These are phyloP conservation scores for Pseudogymnoascus verrucosus DNA, from an alignment of 2,329 filamentous ascomycete species.

Conservation along the genomic window DNA sequence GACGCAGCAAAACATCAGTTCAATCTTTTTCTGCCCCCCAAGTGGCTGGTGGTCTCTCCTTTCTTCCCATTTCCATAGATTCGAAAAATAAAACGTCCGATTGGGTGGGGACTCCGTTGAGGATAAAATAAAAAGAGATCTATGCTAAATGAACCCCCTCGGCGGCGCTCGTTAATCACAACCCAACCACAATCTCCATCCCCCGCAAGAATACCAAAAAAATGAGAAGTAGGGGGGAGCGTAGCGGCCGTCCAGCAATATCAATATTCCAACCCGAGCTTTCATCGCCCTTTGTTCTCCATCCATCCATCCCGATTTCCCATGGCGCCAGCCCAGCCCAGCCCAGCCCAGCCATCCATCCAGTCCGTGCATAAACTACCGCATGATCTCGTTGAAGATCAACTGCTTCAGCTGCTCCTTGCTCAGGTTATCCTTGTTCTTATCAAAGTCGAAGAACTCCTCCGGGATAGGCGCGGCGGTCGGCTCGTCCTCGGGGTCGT, in stretches of 20 bases:
- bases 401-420: constrained; percentile 97
- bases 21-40: neutral
- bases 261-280: constrained; percentile 1
- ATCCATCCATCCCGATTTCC: neutral
- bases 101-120: neutral
- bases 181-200: neutral
- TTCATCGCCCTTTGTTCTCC: neutral
- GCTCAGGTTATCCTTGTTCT: constrained; percentile 97
- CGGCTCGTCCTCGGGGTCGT: constrained; percentile 97
- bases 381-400: constrained; percentile 92
- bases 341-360: neutral
- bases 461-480: constrained; percentile 94
- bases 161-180: constrained; percentile 5
- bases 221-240: neutral
- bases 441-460: constrained; percentile 99
- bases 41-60: no score
- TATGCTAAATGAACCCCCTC: neutral
- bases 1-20: neutral
- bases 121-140: constrained; percentile 6
- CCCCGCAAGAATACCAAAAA: neutral
- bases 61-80: neutral
- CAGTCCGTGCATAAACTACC: constrained; percentile 17
- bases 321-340: neutral
- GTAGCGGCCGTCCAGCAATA: neutral
- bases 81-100: neutral